Percentiles rank a stretch among this genome's conserved stretches.
Evolutionary conservation across 2,329 filamentous ascomycete species (phyloP).

Genomic region (Colletotrichum sp.): DNA sequence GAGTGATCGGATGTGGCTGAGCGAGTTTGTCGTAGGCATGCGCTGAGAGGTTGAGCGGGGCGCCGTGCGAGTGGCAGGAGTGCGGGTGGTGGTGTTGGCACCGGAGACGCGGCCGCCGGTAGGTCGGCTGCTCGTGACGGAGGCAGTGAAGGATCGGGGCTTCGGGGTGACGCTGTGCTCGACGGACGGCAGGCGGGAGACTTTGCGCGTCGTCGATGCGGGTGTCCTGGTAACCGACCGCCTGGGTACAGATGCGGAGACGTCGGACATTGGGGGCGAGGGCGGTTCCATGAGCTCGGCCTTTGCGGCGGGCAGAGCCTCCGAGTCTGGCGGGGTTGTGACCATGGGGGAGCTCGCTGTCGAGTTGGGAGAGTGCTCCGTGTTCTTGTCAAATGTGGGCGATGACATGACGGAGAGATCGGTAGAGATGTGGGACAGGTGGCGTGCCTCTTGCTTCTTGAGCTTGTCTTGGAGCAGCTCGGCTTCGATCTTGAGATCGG

Average conservation of each 20-base stretch:
- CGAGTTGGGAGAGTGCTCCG: slow-evolving; percentile 78
- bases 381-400: slow-evolving; percentile 74
- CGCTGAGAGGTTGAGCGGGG: slow-evolving; percentile 52
- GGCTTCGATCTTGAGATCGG: slow-evolving; percentile 91
- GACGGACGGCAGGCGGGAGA: slow-evolving; percentile 21
- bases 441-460: slow-evolving; percentile 69
- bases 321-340: slow-evolving; percentile 76
- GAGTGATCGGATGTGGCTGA: slow-evolving; percentile 90
- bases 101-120: slow-evolving; percentile 44
- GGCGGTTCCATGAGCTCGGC: slow-evolving; percentile 84
- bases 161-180: slow-evolving; percentile 55
- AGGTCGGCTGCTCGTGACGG: slow-evolving; percentile 37
- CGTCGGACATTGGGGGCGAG: slow-evolving; percentile 92
- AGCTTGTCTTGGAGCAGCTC: slow-evolving; percentile 96
- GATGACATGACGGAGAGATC: slow-evolving; percentile 70
- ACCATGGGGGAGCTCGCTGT: slow-evolving; percentile 91
- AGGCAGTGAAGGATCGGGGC: slow-evolving; percentile 43
- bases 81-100: slow-evolving; percentile 45
- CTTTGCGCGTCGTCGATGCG: slow-evolving; percentile 59
- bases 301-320: slow-evolving; percentile 7
- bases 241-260: slow-evolving; percentile 53
- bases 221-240: slow-evolving; percentile 33
- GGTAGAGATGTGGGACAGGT: slow-evolving; percentile 64
- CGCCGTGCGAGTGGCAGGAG: slow-evolving; percentile 61
- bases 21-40: slow-evolving; percentile 68